Conservation (phyloP, 345 rosid species). For the Arabidopsis thaliana region TAIR10.1 NC_003076.8:22127501-22128000, state of each 20-base stretch:
- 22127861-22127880: neutral
- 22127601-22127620: neutral
- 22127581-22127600: neutral
- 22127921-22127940: neutral
- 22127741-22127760: neutral
- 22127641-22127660: neutral
- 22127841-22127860: neutral
- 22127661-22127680: neutral
- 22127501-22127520: neutral
- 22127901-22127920: neutral
- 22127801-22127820: constrained; percentile 11
- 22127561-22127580: constrained; percentile 15
- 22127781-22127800: neutral
- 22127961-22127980: neutral
- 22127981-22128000: neutral
- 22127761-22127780: neutral
- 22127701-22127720: neutral
- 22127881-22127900: neutral
- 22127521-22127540: neutral
- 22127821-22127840: neutral
- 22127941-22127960: neutral
- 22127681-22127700: neutral
- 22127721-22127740: neutral
- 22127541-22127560: constrained; percentile 13
- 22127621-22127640: neutral